Percentiles rank a stretch among this genome's conserved stretches.
phyloP scores from a whole-genome alignment of 805 yeast species.

The Candida loeiensis region DNA sequence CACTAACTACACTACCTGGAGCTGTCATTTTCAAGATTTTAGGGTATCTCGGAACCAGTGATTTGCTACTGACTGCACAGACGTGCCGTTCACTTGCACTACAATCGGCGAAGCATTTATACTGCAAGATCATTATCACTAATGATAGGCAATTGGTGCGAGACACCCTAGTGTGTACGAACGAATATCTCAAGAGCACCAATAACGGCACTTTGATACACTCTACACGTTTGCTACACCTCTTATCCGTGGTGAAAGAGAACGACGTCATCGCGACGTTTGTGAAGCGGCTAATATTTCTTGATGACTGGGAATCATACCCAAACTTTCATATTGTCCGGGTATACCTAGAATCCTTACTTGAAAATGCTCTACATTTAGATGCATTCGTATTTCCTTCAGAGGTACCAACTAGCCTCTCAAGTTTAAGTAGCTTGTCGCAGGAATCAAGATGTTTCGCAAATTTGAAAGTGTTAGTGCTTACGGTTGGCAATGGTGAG shows the following conservation, averaged over 20 bases:
- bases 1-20: not conserved
- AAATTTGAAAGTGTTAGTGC: not conserved
- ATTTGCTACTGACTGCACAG: conserved; percentile 20
- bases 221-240: conserved; percentile 9
- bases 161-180: conserved; percentile 11
- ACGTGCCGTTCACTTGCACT: conserved; percentile 21
- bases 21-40: conserved; percentile 18
- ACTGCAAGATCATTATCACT: conserved; percentile 20
- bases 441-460: not conserved
- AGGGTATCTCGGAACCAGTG: conserved; percentile 17
- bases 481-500: conserved; percentile 2
- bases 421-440: not conserved
- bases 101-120: conserved; percentile 24
- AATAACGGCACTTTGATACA: conserved; percentile 20
- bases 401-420: conserved; percentile 1
- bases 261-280: conserved; percentile 13
- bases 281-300: conserved; percentile 11
- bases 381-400: conserved; percentile 4
- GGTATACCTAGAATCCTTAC: not conserved
- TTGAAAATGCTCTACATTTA: not conserved
- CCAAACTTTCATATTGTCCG: conserved; percentile 4
- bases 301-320: conserved; percentile 6
- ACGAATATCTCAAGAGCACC: conserved; percentile 7
- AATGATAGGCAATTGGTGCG: conserved; percentile 10
- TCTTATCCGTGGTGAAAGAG: conserved; percentile 13